Evolutionary conservation across 805 yeast species (phyloP).

Genomic region (Metschnikowia dekortorum): DNA sequence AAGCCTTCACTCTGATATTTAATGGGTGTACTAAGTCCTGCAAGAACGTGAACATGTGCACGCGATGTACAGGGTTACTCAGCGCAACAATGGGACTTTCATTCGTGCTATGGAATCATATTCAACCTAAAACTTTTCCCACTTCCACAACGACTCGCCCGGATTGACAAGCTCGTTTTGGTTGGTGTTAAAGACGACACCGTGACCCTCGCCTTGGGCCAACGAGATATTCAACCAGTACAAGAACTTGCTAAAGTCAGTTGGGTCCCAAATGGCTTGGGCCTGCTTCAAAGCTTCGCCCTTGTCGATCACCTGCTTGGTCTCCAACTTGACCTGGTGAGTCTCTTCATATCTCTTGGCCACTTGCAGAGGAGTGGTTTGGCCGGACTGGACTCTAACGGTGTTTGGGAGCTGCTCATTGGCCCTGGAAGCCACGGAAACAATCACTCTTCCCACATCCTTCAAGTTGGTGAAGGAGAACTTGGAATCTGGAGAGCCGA

Average conservation of each 20-base stretch:
- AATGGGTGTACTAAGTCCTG: too few species aligned
- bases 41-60: too few species aligned
- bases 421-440: slow-evolving; percentile 33
- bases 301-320: slow-evolving; percentile 7
- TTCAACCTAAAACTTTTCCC: slow-evolving; percentile 29
- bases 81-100: too few species aligned
- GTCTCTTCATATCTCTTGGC: slow-evolving; percentile 36
- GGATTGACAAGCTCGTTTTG: too few species aligned
- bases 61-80: too few species aligned
- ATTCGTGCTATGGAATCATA: too few species aligned
- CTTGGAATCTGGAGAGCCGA: slow-evolving; percentile 37
- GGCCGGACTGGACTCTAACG: slow-evolving; percentile 40
- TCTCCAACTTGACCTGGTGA: slow-evolving; percentile 24
- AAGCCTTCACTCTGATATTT: too few species aligned
- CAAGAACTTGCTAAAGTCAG: slow-evolving; percentile 14
- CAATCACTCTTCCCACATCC: slow-evolving; percentile 46
- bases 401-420: slow-evolving; percentile 36
- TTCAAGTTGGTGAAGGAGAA: slow-evolving; percentile 13
- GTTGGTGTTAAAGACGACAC: too few species aligned
- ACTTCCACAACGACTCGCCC: slow-evolving; percentile 32
- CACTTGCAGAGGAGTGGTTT: neutral
- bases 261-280: slow-evolving; percentile 20
- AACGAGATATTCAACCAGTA: too few species aligned
- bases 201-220: too few species aligned
- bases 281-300: slow-evolving; percentile 30